These are phyloP conservation scores for Litsea cubeba DNA, from an alignment of 164 flowering plant genomes.

Conservation along the genomic window DNA sequence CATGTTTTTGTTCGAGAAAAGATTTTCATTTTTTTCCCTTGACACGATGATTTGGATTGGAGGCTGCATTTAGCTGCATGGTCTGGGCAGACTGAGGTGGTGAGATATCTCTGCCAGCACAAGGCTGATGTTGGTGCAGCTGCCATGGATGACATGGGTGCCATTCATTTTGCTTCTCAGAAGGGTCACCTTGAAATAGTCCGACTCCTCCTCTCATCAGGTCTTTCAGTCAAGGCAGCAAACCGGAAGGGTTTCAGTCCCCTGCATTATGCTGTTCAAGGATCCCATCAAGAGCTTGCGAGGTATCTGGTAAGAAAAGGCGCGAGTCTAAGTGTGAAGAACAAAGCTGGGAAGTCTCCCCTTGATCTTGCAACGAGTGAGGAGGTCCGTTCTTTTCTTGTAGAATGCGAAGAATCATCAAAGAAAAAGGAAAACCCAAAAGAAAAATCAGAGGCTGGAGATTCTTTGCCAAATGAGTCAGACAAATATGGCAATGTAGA, in stretches of 20 bases:
- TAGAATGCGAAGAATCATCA: constrained; percentile 32
- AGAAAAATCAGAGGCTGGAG: constrained; percentile 26
- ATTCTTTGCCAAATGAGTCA: constrained; percentile 20
- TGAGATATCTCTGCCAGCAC: constrained; percentile 68
- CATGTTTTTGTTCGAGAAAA: background rate
- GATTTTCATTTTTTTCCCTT: constrained; percentile 28
- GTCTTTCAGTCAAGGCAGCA: constrained; percentile 65
- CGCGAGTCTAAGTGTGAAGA: constrained; percentile 44
- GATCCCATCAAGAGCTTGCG: constrained; percentile 65
- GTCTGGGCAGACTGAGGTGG: constrained; percentile 79
- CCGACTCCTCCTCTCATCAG: constrained; percentile 49
- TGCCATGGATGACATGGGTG: constrained; percentile 97
- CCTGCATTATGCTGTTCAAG: constrained; percentile 89
- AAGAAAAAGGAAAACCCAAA: constrained; percentile 13
- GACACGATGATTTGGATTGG: constrained; percentile 22
- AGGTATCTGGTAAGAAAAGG: constrained; percentile 82
- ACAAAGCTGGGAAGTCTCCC: constrained; percentile 82
- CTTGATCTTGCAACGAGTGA: constrained; percentile 60
- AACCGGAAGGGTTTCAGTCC: constrained; percentile 89
- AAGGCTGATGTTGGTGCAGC: constrained; percentile 95
- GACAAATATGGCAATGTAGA: constrained; percentile 16
- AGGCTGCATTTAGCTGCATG: constrained; percentile 97
- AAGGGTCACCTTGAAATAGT: constrained; percentile 88
- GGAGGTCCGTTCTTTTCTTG: constrained; percentile 46
- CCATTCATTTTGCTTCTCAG: constrained; percentile 92